Percentiles rank a stretch among this genome's conserved stretches.
phyloP scores from a whole-genome alignment of 2,329 filamentous ascomycete genomes.

The Penicillium sumatraense region DNA sequence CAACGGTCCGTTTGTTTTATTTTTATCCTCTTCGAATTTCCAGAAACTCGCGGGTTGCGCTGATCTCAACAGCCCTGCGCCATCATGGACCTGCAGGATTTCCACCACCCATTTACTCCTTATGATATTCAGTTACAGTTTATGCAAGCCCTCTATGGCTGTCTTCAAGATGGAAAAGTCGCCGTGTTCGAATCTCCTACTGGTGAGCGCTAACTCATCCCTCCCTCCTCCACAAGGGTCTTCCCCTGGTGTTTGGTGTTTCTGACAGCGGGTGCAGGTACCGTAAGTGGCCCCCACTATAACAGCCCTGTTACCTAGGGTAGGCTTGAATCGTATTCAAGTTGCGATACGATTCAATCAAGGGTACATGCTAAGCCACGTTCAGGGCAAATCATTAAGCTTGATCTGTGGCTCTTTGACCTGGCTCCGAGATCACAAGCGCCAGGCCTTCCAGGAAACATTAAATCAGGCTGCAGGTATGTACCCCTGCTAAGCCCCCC shows the following conservation, averaged over 20 bases:
- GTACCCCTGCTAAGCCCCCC: conserved; percentile 15
- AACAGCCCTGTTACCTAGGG: too few species aligned
- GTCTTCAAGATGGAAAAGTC: conserved; percentile 77
- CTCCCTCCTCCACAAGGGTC: too few species aligned
- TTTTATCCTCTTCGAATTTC: conserved; percentile 19
- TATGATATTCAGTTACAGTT: conserved; percentile 88
- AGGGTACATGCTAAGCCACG: neutral
- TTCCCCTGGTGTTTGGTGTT: conserved; percentile 8
- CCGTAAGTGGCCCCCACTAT: conserved; percentile 38
- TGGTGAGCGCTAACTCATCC: conserved; percentile 57
- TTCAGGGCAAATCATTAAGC: conserved; percentile 83
- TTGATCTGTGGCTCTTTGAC: conserved; percentile 87
- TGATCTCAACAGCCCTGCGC: conserved; percentile 8
- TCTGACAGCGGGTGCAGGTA: conserved; percentile 38
- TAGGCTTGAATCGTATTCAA: too few species aligned
- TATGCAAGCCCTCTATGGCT: conserved; percentile 81
- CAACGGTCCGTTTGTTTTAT: conserved; percentile 18
- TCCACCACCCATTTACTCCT: conserved; percentile 84
- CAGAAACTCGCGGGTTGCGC: conserved; percentile 10
- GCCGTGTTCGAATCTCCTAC: conserved; percentile 95
- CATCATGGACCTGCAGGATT: conserved; percentile 57
- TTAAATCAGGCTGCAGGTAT: conserved; percentile 51
- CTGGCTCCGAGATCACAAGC: conserved; percentile 85
- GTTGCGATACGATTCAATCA: too few species aligned
- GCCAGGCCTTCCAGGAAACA: conserved; percentile 60